phyloP scores from a whole-genome alignment of 2,329 filamentous ascomycete genomes.

The Microsporum audouinii region DNA sequence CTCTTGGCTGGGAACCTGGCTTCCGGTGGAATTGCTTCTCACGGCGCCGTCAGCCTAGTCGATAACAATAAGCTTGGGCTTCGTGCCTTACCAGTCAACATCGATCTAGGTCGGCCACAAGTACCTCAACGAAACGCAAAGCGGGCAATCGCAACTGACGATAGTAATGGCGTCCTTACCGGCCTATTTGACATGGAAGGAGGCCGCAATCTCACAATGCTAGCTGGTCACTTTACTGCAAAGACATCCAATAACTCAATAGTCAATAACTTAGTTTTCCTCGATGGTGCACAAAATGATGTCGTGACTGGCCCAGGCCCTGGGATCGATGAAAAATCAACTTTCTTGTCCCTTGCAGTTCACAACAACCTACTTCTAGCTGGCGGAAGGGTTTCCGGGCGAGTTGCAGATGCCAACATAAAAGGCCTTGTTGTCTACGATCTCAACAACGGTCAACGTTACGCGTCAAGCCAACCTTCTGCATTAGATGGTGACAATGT shows the following conservation, averaged over 20 bases:
- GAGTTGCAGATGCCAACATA: constrained; percentile 49
- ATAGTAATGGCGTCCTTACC: constrained; percentile 24
- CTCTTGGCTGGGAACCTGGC: constrained; percentile 76
- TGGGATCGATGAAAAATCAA: constrained; percentile 58
- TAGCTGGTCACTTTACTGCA: constrained; percentile 77
- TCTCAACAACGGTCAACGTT: constrained; percentile 48
- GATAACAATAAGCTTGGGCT: constrained; percentile 26
- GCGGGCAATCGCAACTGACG: constrained; percentile 24
- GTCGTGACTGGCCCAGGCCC: constrained; percentile 52
- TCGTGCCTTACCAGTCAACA: constrained; percentile 40
- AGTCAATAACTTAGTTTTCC: constrained; percentile 69
- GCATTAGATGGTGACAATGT: constrained; percentile 58
- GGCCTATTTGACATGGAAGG: constrained; percentile 14
- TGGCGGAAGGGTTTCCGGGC: constrained; percentile 68
- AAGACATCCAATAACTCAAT: constrained; percentile 55
- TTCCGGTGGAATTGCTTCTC: constrained; percentile 61
- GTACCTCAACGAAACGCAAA: constrained; percentile 19
- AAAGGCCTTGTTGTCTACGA: constrained; percentile 73
- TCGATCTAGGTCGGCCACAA: constrained; percentile 22
- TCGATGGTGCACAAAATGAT: constrained; percentile 61
- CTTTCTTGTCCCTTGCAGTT: constrained; percentile 60
- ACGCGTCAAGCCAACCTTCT: constrained; percentile 58
- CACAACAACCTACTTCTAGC: constrained; percentile 61
- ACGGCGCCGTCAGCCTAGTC: constrained; percentile 58
- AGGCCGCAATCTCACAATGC: constrained; percentile 61